phyloP scores from a whole-genome alignment of 2,329 filamentous ascomycete species.

The Cryphonectria nitschkei region DNA sequence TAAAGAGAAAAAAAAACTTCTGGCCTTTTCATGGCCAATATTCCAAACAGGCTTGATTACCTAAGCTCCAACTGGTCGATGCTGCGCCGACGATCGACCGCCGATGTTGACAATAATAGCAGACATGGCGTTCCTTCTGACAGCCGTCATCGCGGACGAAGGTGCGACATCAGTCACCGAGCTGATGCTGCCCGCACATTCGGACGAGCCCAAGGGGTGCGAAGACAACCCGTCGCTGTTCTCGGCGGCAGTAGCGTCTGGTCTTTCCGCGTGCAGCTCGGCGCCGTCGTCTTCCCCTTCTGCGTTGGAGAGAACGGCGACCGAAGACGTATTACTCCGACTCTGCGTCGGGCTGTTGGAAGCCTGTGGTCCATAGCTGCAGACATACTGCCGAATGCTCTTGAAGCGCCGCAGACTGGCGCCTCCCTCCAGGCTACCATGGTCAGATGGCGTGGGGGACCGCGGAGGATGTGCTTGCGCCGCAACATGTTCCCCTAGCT shows the following conservation, averaged over 20 bases:
- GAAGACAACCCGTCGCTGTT: background rate
- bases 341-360: background rate
- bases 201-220: background rate
- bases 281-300: background rate
- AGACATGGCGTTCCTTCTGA: background rate
- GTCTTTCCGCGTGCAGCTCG: background rate
- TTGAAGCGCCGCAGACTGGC: background rate
- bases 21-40: background rate
- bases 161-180: background rate
- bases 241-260: background rate
- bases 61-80: background rate
- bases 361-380: background rate
- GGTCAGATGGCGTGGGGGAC: background rate
- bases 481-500: background rate
- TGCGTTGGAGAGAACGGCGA: too few relatives aligned
- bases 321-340: background rate
- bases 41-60: background rate
- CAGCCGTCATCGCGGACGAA: background rate
- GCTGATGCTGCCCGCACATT: background rate
- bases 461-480: background rate
- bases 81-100: background rate
- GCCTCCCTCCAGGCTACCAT: background rate
- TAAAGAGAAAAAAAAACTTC: background rate
- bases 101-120: background rate
- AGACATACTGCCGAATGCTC: background rate